Evolutionary conservation across 805 yeast species (phyloP).

Genomic region (Millerago galiae): DNA sequence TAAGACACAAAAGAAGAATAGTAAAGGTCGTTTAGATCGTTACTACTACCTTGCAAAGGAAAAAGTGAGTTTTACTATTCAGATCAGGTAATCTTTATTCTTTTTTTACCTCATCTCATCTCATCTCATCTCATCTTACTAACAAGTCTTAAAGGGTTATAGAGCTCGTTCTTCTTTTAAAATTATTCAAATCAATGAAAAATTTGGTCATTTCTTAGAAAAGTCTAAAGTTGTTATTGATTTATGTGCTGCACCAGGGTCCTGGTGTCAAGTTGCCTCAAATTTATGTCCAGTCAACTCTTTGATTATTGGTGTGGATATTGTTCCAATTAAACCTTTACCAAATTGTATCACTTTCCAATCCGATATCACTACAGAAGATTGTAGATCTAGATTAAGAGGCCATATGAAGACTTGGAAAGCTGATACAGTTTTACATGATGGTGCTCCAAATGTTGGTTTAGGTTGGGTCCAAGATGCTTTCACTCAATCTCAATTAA

Average conservation of each 20-base stretch:
- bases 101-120: not conserved
- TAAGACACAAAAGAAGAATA: conserved; percentile 87
- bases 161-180: conserved; percentile 99
- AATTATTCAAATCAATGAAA: conserved; percentile 89
- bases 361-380: conserved; percentile 96
- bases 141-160: conserved; percentile 49
- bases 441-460: conserved; percentile 99
- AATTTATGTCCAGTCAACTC: conserved; percentile 89
- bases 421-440: conserved; percentile 96
- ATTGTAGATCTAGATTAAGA: conserved; percentile 88
- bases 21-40: conserved; percentile 98
- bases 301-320: conserved; percentile 95
- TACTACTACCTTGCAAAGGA: conserved; percentile 96
- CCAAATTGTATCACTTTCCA: conserved; percentile 94
- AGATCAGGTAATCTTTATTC: not conserved
- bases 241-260: conserved; percentile 98
- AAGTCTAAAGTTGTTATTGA: conserved; percentile 94
- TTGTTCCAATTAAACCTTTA: conserved; percentile 94
- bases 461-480: conserved; percentile 99
- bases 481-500: conserved; percentile 93
- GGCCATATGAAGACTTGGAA: conserved; percentile 99
- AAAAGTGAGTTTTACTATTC: conserved; percentile 34
- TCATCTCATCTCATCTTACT: conserved; percentile 1
- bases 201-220: conserved; percentile 91
- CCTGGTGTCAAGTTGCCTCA: conserved; percentile 99